Base-by-base conservation (phyloP, 2,329 filamentous ascomycete genomes). In the Fusarium liriodendri region DNA sequence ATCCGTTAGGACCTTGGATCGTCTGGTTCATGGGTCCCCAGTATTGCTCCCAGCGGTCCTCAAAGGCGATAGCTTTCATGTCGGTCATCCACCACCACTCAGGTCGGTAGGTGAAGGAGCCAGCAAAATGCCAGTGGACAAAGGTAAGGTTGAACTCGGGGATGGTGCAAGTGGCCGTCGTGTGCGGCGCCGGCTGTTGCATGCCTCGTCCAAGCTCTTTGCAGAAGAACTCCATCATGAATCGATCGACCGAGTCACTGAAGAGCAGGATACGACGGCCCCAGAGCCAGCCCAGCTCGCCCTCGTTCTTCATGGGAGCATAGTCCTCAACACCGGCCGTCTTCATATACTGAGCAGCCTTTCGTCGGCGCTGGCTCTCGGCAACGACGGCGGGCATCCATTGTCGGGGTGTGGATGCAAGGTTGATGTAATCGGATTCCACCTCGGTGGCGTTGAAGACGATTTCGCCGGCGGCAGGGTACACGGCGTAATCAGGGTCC, bases 391-490 rank as follows among this genome's bases (percentile, higher is more conserved):
- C 52, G 18, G 60, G 52, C 22, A 75, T 68, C 72, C 72, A 75
- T 70, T 70, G 62, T n/a, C 63, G 69, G 6, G 72, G 72, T 1
- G 62, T 73, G n/a, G 72, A 73, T 16, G 66, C n/a, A 5, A 42
- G 37, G 2, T 66, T n/a, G n/a, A 67, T 40, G 52, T 67, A 70
- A 2, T 63, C 64, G 3, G 62, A 38, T 22, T 75, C 72, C 5
- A 68, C 79, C 2, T 86, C 79, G 0, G 91, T 92, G 27, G 92
- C 93, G 76, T 95, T 95, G 4, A 91, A 92, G 81, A 95, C 82
- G 60, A 92, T 90, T 0, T 89, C 82, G 9, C 71, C 71, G 2
- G 71, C 67, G 2, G 68, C 58, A 50, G 84, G 81, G 7, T 83
- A 71, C 6, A 82, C 77, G 8, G 93, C 79, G 2, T 84, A 77